Conservation (phyloP, 78 protist genomes). For the Dictyostelium firmibasis region DNA sequence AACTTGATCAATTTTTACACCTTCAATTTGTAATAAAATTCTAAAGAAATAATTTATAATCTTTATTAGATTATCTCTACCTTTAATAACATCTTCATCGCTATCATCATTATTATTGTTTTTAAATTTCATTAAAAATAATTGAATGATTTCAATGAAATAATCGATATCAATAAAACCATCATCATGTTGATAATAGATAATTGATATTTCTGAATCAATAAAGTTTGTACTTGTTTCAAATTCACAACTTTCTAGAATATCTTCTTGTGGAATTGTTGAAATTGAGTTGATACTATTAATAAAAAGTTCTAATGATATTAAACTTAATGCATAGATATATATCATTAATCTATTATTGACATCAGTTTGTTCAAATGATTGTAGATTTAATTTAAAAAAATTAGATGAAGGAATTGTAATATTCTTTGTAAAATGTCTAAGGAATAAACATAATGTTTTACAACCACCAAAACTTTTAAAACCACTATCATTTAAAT, state of each 20-base stretch:
- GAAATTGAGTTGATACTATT: not conserved
- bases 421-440: not conserved
- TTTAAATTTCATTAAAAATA: not conserved
- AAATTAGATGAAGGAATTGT: not conserved
- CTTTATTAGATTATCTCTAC: not conserved
- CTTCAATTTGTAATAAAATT: not conserved
- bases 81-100: not conserved
- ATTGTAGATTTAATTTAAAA: not conserved
- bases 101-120: not conserved
- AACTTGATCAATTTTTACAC: not conserved
- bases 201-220: not conserved
- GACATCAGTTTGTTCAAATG: not conserved
- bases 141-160: not conserved
- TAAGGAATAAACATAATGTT: not conserved
- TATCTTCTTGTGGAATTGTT: not conserved
- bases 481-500: not conserved
- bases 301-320: not conserved
- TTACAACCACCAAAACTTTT: not conserved
- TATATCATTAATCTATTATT: not conserved
- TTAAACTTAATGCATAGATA: not conserved
- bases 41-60: not conserved
- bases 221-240: not conserved
- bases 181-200: not conserved
- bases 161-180: not conserved
- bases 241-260: no score